These are phyloP conservation scores for Eimeria sp. DNA, from an alignment of 169 alveolate genomes.

Conservation along the genomic window DNA sequence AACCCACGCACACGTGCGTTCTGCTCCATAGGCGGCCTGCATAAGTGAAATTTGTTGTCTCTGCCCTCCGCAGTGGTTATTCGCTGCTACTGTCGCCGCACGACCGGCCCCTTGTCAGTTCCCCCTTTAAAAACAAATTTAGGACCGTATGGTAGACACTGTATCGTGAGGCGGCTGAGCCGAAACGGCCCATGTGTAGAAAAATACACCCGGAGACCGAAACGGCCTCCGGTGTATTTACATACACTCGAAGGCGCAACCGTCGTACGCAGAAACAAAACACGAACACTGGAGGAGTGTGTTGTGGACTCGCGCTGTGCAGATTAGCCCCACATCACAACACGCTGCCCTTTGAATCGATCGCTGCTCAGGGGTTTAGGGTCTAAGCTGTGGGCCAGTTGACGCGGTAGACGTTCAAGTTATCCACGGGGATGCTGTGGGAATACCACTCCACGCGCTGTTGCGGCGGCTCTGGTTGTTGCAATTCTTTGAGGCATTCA, in stretches of 20 bases:
- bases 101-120: background rate
- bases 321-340: background rate
- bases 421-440: constrained; percentile 80
- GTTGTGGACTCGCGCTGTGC: background rate
- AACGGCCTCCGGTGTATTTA: background rate
- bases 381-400: constrained; percentile 81
- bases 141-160: background rate
- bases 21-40: background rate
- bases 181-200: too few relatives aligned
- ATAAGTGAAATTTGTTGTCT: background rate
- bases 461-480: constrained; percentile 58
- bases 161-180: background rate
- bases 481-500: constrained; percentile 29
- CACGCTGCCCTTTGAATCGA: background rate
- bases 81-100: background rate
- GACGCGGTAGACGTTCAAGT: constrained; percentile 79
- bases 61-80: background rate
- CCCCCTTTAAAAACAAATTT: background rate
- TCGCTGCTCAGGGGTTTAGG: background rate
- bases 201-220: too few relatives aligned
- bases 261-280: background rate
- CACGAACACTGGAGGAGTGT: background rate
- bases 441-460: constrained; percentile 75
- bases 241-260: background rate
- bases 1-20: background rate